These are phyloP conservation scores for Fusarium sp. DNA, from an alignment of 2,329 filamentous ascomycete species.

Conservation along the genomic window DNA sequence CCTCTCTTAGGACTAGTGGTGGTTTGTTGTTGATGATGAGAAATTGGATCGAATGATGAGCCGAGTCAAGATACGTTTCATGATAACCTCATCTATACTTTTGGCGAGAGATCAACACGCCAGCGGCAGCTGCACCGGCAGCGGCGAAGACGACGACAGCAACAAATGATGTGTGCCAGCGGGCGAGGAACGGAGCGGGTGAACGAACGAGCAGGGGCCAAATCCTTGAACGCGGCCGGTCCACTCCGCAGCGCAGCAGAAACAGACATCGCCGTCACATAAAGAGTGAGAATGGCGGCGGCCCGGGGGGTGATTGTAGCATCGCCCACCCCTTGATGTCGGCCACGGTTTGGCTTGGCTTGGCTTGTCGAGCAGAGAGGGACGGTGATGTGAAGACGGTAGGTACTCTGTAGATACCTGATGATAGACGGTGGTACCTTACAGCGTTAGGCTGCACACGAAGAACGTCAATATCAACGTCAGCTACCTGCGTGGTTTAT, in stretches of 20 bases:
- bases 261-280: constrained; percentile 30
- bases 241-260: constrained; percentile 31
- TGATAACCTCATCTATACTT: constrained; percentile 36
- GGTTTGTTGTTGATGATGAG: constrained; percentile 32
- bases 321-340: constrained; percentile 1
- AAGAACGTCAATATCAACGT: neutral
- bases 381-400: constrained; percentile 20
- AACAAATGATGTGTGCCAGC: constrained; percentile 15
- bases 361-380: constrained; percentile 21
- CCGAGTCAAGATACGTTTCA: constrained; percentile 30
- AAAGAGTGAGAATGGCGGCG: constrained; percentile 30
- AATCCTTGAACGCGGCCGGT: constrained; percentile 37
- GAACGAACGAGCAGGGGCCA: constrained; percentile 28
- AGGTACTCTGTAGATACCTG: constrained; percentile 25
- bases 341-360: neutral
- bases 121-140: constrained; percentile 5
- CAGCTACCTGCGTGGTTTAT: constrained; percentile 21
- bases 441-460: constrained; percentile 12
- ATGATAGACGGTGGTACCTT: constrained; percentile 17
- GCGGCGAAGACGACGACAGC: neutral
- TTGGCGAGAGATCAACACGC: constrained; percentile 24
- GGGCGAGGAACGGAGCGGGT: constrained; percentile 32
- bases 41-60: constrained; percentile 42
- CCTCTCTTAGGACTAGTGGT: constrained; percentile 20
- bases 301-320: constrained; percentile 5